Percentiles rank a stretch among this genome's conserved stretches.
phyloP scores from a whole-genome alignment of 2,329 filamentous ascomycete genomes.

The Berkeleyomyces basicola region DNA sequence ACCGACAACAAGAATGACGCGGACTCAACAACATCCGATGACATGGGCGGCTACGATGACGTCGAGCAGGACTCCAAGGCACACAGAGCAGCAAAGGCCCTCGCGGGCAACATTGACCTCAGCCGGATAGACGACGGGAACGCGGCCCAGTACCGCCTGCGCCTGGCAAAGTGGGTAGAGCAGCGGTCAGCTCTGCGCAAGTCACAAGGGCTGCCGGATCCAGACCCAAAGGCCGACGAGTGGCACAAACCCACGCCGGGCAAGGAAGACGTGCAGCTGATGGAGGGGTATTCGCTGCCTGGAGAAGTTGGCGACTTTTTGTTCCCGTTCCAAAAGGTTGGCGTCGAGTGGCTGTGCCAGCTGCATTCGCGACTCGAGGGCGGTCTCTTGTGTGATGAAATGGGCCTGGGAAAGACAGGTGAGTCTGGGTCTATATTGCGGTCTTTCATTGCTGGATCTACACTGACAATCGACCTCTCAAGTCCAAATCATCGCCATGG shows the following conservation, averaged over 20 bases:
- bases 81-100: slow-evolving; percentile 9
- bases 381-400: slow-evolving; percentile 92
- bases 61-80: slow-evolving; percentile 6
- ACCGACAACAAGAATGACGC: background rate
- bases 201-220: slow-evolving; percentile 21
- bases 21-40: slow-evolving; percentile 2
- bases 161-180: slow-evolving; percentile 57
- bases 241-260: slow-evolving; percentile 81
- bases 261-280: slow-evolving; percentile 56
- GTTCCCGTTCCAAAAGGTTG: slow-evolving; percentile 94
- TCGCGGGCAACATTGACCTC: slow-evolving; percentile 26
- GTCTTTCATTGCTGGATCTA: background rate
- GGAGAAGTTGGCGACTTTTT: slow-evolving; percentile 85
- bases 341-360: slow-evolving; percentile 91
- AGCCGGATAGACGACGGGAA: slow-evolving; percentile 72
- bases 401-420: slow-evolving; percentile 90
- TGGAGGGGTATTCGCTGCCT: slow-evolving; percentile 62
- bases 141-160: slow-evolving; percentile 59
- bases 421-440: slow-evolving; percentile 1
- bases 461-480: slow-evolving; percentile 3
- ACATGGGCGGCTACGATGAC: slow-evolving; percentile 12
- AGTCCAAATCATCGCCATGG: slow-evolving; percentile 52
- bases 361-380: slow-evolving; percentile 79
- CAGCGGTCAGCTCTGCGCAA: slow-evolving; percentile 10
- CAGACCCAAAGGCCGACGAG: slow-evolving; percentile 34